Evolutionary conservation across 805 yeast genomes (phyloP).

Genomic region (Candida xiaguanensis): DNA sequence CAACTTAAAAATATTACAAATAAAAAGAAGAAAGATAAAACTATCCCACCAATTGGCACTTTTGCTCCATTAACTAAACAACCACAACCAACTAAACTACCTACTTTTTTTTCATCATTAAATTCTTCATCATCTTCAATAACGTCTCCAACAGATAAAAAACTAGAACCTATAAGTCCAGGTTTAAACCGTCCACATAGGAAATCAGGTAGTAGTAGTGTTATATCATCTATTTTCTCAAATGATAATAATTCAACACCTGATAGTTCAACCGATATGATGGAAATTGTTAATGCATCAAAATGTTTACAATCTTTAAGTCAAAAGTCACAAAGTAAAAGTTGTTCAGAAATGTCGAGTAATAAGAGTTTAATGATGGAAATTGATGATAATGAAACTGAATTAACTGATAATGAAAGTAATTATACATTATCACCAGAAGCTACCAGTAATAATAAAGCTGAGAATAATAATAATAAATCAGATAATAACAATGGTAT

Average conservation of each 20-base stretch:
- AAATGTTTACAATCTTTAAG: slow-evolving; percentile 29
- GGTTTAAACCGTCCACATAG: slow-evolving; percentile 1
- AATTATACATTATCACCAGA: slow-evolving; percentile 7
- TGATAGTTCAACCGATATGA: neutral
- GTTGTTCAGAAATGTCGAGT: neutral
- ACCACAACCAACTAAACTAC: slow-evolving; percentile 3
- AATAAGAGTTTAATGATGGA: neutral
- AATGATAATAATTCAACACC: slow-evolving; percentile 1
- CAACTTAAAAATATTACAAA: neutral
- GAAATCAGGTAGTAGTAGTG: slow-evolving; percentile 2
- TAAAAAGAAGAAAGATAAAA: neutral
- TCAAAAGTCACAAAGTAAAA: neutral
- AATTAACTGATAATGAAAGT: slow-evolving; percentile 2
- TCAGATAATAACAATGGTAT: slow-evolving; percentile 18
- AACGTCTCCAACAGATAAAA: neutral
- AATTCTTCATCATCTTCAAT: neutral
- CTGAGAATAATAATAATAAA: neutral
- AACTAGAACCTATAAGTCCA: slow-evolving; percentile 3
- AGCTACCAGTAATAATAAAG: neutral
- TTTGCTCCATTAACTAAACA: slow-evolving; percentile 3
- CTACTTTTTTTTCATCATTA: neutral
- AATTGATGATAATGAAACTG: slow-evolving; percentile 5
- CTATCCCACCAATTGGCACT: slow-evolving; percentile 6
- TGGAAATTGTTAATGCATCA: slow-evolving; percentile 34
- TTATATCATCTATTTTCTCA: slow-evolving; percentile 7